Evolutionary conservation across 2,329 filamentous ascomycete genomes (phyloP).

Genomic region (Polytolypa hystricis): DNA sequence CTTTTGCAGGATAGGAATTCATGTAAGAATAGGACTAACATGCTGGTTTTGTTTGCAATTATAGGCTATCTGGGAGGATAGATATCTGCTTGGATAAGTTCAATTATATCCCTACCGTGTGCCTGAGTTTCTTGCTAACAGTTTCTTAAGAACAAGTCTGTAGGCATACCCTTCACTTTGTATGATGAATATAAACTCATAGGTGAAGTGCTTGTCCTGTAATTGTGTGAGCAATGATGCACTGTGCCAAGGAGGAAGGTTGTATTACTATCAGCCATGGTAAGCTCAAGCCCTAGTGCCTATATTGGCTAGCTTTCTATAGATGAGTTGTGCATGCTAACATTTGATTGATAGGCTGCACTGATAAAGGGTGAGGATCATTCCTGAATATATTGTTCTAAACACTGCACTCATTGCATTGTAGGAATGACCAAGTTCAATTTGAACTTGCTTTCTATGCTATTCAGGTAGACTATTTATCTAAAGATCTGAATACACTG

Average conservation of each 20-base stretch:
- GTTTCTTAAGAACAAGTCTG: slow-evolving; percentile 23
- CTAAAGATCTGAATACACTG: too few relatives aligned
- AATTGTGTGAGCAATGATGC: slow-evolving; percentile 36
- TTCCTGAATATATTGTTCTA: neutral
- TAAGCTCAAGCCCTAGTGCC: neutral
- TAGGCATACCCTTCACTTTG: slow-evolving; percentile 5
- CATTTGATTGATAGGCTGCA: slow-evolving; percentile 23
- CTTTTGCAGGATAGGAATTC: too few relatives aligned
- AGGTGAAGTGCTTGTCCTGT: slow-evolving; percentile 31
- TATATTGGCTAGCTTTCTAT: neutral
- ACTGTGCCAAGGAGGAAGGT: slow-evolving; percentile 31
- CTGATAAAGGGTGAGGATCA: slow-evolving; percentile 30
- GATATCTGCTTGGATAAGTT: slow-evolving; percentile 44
- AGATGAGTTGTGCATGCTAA: neutral
- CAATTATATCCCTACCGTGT: neutral
- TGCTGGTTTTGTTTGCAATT: slow-evolving; percentile 14
- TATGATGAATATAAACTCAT: too few relatives aligned
- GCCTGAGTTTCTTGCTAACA: slow-evolving; percentile 12
- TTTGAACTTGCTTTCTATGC: slow-evolving; percentile 42
- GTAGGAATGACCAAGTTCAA: slow-evolving; percentile 36
- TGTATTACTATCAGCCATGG: slow-evolving; percentile 33
- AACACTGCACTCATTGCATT: neutral
- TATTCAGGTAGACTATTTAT: slow-evolving; percentile 18
- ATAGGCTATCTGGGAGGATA: slow-evolving; percentile 58
- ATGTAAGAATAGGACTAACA: too few relatives aligned